phyloP scores from a whole-genome alignment of 2,329 filamentous ascomycete genomes.

The Stemphylium lycopersici region DNA sequence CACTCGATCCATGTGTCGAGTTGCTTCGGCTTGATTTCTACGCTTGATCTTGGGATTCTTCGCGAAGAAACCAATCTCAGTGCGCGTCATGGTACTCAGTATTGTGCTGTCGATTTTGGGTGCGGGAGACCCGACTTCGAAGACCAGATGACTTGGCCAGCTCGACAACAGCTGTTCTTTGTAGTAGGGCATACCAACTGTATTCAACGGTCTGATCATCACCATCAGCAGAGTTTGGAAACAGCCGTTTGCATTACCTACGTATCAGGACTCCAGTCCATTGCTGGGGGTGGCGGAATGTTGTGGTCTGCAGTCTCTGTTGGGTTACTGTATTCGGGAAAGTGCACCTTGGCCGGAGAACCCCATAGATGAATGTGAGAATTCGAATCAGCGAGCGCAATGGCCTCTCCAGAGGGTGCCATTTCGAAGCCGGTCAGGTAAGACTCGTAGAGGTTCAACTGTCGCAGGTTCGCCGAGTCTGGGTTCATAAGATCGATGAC shows the following conservation, averaged over 20 bases:
- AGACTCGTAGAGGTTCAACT: constrained; percentile 74
- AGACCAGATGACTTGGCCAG: constrained; percentile 84
- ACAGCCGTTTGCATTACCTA: constrained; percentile 50
- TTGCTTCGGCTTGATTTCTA: constrained; percentile 84
- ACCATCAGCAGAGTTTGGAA: constrained; percentile 7
- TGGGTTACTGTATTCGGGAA: constrained; percentile 79
- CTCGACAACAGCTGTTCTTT: constrained; percentile 84
- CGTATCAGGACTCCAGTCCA: constrained; percentile 76
- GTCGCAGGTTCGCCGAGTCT: constrained; percentile 82
- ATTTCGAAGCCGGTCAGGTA: constrained; percentile 84
- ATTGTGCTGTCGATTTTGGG: constrained; percentile 74
- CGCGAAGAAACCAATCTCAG: constrained; percentile 79
- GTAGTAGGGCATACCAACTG: constrained; percentile 92
- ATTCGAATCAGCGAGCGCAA: constrained; percentile 80
- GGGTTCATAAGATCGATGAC: constrained; percentile 95
- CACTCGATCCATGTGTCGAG: constrained; percentile 65
- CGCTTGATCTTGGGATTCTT: constrained; percentile 74
- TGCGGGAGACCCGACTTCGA: constrained; percentile 84
- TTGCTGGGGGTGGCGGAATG: constrained; percentile 61
- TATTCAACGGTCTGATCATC: constrained; percentile 71
- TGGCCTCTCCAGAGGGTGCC: constrained; percentile 83
- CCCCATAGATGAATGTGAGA: constrained; percentile 87
- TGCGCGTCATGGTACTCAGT: constrained; percentile 69
- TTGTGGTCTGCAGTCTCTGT: constrained; percentile 73
- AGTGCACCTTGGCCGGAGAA: constrained; percentile 81